phyloP scores from a whole-genome alignment of 2,329 filamentous ascomycete species.

The Triangularia verruculosa region DNA sequence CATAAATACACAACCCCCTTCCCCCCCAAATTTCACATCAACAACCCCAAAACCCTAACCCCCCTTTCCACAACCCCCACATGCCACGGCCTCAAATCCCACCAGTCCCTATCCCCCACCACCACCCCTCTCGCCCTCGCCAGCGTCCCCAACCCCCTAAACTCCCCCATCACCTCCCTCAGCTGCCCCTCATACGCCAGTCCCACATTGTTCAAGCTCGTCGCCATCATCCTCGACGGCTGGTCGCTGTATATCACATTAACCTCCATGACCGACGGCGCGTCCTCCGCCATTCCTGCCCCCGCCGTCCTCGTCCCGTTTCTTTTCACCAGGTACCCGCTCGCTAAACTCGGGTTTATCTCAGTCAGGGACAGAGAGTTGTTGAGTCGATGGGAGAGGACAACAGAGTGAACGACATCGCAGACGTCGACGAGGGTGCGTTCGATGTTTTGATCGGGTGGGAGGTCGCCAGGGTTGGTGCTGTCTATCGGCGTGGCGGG shows the following conservation, averaged over 20 bases:
- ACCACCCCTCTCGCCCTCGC: conserved; percentile 58
- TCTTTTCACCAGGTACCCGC: conserved; percentile 65
- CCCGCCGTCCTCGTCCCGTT: conserved; percentile 52
- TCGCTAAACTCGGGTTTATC: conserved; percentile 56
- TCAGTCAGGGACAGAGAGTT: conserved; percentile 56
- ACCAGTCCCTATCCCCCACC: conserved; percentile 54
- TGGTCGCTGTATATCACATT: conserved; percentile 59
- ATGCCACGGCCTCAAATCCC: conserved; percentile 74
- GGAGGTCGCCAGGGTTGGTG: conserved; percentile 38
- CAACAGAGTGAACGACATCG: conserved; percentile 73
- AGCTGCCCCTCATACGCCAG: conserved; percentile 62
- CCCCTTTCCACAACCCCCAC: conserved; percentile 69
- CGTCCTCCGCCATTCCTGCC: conserved; percentile 57
- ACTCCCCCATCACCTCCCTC: conserved; percentile 68
- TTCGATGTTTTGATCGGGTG: conserved; percentile 47
- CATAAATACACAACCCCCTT: too few species aligned
- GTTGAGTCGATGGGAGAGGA: conserved; percentile 64
- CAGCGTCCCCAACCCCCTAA: conserved; percentile 65
- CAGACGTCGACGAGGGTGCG: conserved; percentile 68
- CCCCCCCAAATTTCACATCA: conserved; percentile 48
- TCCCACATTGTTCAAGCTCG: conserved; percentile 18
- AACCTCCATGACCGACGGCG: conserved; percentile 60
- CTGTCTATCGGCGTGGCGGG: conserved; percentile 24
- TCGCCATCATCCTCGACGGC: conserved; percentile 38
- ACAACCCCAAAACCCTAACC: conserved; percentile 60